A percentile compares a stretch with the other conserved stretches of the same genome.
Evolutionary conservation across 495 filamentous ascomycete species (phyloP).

Genomic region (Penicillium atrosanguineum): DNA sequence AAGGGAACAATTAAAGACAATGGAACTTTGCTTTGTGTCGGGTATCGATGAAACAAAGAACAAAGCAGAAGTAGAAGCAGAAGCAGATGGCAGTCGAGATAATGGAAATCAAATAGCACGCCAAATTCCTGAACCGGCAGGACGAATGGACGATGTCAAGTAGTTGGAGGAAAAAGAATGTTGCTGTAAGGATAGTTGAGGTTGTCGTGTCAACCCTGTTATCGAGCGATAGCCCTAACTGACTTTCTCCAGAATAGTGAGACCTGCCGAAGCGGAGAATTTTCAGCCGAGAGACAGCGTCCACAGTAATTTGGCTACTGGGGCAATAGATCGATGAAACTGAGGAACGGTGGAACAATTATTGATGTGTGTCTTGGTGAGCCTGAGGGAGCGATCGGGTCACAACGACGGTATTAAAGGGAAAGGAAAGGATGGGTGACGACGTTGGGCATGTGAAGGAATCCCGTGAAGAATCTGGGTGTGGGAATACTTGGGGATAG

Average conservation of each 20-base stretch:
- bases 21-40: background rate
- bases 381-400: constrained; percentile 5
- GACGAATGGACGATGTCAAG: constrained; percentile 21
- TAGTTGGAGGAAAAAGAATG: constrained; percentile 28
- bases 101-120: background rate
- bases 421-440: constrained; percentile 22
- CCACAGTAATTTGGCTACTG: constrained; percentile 14
- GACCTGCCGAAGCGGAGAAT: constrained; percentile 30
- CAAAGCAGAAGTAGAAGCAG: background rate
- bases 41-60: background rate
- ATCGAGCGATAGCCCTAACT: constrained; percentile 36
- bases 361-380: constrained; percentile 1
- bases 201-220: constrained; percentile 49
- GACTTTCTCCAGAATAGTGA: constrained; percentile 21
- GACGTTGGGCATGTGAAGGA: constrained; percentile 38
- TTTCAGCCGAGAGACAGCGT: constrained; percentile 21
- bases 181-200: constrained; percentile 43
- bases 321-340: constrained; percentile 19
- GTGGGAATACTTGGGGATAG: constrained; percentile 26
- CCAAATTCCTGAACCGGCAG: constrained; percentile 25
- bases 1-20: background rate
- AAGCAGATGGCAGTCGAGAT: background rate
- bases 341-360: constrained; percentile 8
- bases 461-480: constrained; percentile 37
- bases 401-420: constrained; percentile 12